Conservation (phyloP, 805 yeast species). For the Myxozyma nipponensis region DNA sequence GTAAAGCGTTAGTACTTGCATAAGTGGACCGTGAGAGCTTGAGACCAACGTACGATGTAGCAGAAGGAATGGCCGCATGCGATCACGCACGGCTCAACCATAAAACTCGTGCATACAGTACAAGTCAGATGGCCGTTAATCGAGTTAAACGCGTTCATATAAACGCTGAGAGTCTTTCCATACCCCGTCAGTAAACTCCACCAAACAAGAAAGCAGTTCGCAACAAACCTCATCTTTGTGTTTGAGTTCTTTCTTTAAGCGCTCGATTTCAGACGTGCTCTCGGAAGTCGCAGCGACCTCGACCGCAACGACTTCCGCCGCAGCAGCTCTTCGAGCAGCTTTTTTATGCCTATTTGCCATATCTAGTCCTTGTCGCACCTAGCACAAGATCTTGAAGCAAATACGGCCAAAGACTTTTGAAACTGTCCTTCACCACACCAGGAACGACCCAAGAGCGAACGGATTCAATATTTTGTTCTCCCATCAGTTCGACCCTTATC, state of each 20-base stretch:
- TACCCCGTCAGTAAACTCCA: slow-evolving; percentile 5
- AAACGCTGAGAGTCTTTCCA: slow-evolving; percentile 7
- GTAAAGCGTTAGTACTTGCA: neutral
- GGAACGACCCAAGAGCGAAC: no score
- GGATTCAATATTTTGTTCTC: no score
- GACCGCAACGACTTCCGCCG: no score
- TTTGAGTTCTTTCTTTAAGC: slow-evolving; percentile 11
- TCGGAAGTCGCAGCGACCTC: no score
- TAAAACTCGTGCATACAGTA: slow-evolving; percentile 19
- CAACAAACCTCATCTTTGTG: slow-evolving; percentile 19
- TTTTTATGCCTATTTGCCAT: no score
- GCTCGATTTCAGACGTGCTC: no score
- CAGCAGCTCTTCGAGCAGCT: no score
- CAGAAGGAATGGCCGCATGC: slow-evolving; percentile 29
- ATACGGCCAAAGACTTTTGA: no score
- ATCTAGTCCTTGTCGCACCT: no score
- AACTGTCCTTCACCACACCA: no score
- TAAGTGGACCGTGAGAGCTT: neutral
- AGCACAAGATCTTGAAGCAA: no score
- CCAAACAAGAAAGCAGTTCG: neutral
- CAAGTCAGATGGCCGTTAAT: slow-evolving; percentile 6
- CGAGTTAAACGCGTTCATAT: neutral
- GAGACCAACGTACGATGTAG: slow-evolving; percentile 17
- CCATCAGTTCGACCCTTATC: no score
- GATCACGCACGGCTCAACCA: slow-evolving; percentile 27